These are phyloP conservation scores for Linnemannia elongata DNA, from an alignment of 192 early-diverging fungal species.

Conservation along the genomic window DNA sequence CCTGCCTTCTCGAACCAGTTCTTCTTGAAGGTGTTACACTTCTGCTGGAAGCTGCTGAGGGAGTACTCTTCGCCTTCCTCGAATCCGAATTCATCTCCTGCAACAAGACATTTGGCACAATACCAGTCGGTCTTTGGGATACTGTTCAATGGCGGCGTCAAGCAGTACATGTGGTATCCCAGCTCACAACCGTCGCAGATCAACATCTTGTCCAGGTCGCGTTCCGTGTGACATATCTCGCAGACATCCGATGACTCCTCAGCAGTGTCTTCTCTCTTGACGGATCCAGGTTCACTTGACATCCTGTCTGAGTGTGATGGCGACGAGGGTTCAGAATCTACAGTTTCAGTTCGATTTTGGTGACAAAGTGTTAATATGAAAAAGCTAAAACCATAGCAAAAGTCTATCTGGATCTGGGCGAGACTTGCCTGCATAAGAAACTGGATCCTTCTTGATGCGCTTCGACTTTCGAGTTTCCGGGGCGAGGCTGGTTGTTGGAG, in stretches of 20 bases:
- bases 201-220: conserved; percentile 73
- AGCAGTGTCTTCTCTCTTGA: conserved; percentile 63
- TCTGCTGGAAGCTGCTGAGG: conserved; percentile 82
- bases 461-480: conserved; percentile 46
- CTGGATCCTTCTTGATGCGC: conserved; percentile 53
- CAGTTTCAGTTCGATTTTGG: background rate
- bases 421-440: conserved; percentile 44
- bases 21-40: conserved; percentile 84
- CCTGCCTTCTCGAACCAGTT: conserved; percentile 63
- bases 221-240: conserved; percentile 58
- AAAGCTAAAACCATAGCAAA: background rate
- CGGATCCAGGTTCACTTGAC: conserved; percentile 39
- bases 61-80: conserved; percentile 88
- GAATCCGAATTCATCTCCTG: conserved; percentile 93
- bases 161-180: conserved; percentile 87
- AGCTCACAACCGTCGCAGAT: conserved; percentile 92
- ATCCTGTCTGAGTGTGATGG: conserved; percentile 45
- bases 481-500: background rate
- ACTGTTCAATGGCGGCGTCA: conserved; percentile 67
- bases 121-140: conserved; percentile 85
- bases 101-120: conserved; percentile 85
- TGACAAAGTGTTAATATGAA: background rate
- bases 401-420: too few relatives aligned
- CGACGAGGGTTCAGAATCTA: conserved; percentile 47
- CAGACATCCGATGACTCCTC: conserved; percentile 68